phyloP scores from a whole-genome alignment of 345 rosid species.

The Rhodomyrtus tomentosa region DNA sequence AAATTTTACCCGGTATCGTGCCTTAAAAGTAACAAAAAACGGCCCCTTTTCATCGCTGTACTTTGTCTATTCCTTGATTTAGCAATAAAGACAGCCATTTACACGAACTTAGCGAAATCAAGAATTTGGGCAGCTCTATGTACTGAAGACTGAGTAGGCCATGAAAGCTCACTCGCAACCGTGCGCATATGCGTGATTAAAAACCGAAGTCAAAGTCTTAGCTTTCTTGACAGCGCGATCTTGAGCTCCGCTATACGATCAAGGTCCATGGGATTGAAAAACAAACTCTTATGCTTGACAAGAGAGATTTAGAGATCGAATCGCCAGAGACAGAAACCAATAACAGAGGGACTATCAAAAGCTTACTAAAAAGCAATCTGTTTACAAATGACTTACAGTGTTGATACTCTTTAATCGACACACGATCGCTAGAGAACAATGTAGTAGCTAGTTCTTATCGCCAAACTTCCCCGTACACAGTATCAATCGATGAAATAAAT shows the following conservation, averaged over 20 bases:
- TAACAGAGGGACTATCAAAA: not conserved
- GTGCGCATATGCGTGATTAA: not conserved
- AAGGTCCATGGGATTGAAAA: not conserved
- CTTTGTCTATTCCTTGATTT: not conserved
- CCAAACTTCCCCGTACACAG: not conserved
- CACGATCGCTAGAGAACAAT: not conserved
- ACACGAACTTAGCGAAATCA: not conserved
- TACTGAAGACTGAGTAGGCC: not conserved
- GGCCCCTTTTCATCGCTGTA: not conserved
- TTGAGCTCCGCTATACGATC: not conserved
- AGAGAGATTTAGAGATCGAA: not conserved
- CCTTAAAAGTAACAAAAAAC: not conserved
- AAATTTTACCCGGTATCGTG: not conserved
- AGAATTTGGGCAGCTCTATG: not conserved
- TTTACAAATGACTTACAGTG: not conserved
- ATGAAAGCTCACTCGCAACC: not conserved
- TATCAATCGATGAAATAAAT: not conserved
- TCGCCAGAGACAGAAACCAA: not conserved
- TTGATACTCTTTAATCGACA: not conserved
- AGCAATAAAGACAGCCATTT: not conserved
- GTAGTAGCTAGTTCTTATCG: not conserved
- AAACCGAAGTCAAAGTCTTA: not conserved
- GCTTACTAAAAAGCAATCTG: not conserved
- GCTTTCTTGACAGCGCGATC: not conserved
- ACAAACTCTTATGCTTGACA: not conserved